A percentile compares a stretch with the other conserved stretches of the same genome.
Conservation (phyloP, 371 early-diverging fungal species). For the Dipsacomyces acuminosporus region DNA sequence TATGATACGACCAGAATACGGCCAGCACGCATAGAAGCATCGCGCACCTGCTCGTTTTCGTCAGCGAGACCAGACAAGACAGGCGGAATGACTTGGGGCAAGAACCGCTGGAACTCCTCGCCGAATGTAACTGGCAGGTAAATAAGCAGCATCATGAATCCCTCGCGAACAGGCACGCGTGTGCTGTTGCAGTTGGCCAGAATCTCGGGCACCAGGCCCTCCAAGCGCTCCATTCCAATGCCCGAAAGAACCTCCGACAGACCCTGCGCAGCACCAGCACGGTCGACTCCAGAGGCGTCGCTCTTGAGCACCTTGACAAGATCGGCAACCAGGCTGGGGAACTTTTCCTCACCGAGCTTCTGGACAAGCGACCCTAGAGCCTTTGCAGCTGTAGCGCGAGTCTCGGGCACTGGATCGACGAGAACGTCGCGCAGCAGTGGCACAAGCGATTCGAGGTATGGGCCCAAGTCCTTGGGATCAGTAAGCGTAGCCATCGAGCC, state of each 20-base stretch:
- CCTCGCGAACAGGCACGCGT: constrained; percentile 86
- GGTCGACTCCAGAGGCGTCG: constrained; percentile 81
- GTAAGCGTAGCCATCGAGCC: constrained; percentile 94
- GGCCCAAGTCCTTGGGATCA: constrained; percentile 82
- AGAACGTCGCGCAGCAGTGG: constrained; percentile 86
- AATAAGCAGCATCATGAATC: constrained; percentile 89
- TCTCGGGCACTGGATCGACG: constrained; percentile 93
- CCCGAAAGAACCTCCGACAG: constrained; percentile 90
- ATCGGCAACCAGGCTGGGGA: constrained; percentile 86
- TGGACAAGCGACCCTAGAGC: constrained; percentile 90
- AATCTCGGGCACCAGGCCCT: constrained; percentile 85
- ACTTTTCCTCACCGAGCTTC: constrained; percentile 86
- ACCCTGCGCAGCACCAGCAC: constrained; percentile 97
- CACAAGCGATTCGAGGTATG: constrained; percentile 76
- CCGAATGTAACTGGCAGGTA: constrained; percentile 95
- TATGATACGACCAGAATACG: constrained; percentile 90
- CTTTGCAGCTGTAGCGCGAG: constrained; percentile 89
- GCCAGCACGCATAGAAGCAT: constrained; percentile 85
- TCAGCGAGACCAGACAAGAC: constrained; percentile 90
- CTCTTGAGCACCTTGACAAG: constrained; percentile 68
- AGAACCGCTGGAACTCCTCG: constrained; percentile 81
- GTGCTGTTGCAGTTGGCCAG: constrained; percentile 69
- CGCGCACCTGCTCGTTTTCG: constrained; percentile 91
- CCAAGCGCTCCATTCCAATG: constrained; percentile 81
- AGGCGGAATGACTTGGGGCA: constrained; percentile 80